Evolutionary conservation across 331 rosid species (phyloP).

Genomic region (Quercus phellos): DNA sequence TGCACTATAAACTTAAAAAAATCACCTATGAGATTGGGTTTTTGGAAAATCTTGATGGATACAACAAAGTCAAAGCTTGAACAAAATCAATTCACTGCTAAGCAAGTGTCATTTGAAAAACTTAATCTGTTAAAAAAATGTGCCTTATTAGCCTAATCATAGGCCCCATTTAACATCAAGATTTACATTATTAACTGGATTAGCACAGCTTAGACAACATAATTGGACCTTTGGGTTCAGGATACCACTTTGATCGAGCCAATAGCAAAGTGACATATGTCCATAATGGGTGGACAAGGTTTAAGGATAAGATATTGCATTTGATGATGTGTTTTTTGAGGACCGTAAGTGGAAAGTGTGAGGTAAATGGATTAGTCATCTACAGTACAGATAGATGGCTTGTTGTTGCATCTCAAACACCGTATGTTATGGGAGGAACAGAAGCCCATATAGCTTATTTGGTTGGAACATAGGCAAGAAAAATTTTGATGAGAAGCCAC

Average conservation of each 20-base stretch:
- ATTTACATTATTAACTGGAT: not conserved
- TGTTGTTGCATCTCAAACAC: constrained; percentile 40
- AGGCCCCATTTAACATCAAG: not conserved
- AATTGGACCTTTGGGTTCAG: not conserved
- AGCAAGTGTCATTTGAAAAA: not conserved
- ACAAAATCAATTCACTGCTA: not conserved
- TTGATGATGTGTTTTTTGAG: not conserved
- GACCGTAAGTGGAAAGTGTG: not conserved
- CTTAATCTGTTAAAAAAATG: not conserved
- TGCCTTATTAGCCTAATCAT: not conserved
- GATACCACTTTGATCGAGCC: not conserved
- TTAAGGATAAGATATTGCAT: not conserved
- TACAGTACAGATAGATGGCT: constrained; percentile 33
- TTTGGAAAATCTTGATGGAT: too few relatives aligned
- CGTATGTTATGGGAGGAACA: constrained; percentile 29
- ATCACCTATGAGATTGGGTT: too few relatives aligned
- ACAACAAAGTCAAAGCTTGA: not conserved
- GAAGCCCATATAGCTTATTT: constrained; percentile 47
- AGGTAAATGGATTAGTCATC: not conserved
- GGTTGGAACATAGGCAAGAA: constrained; percentile 65
- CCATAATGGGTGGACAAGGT: not conserved
- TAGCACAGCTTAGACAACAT: not conserved
- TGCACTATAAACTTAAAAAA: too few relatives aligned
- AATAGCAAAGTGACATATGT: not conserved
- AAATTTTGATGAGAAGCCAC: constrained; percentile 38